Conservation (phyloP, 2,329 filamentous ascomycete species). For the Calonectria fujianensis region DNA sequence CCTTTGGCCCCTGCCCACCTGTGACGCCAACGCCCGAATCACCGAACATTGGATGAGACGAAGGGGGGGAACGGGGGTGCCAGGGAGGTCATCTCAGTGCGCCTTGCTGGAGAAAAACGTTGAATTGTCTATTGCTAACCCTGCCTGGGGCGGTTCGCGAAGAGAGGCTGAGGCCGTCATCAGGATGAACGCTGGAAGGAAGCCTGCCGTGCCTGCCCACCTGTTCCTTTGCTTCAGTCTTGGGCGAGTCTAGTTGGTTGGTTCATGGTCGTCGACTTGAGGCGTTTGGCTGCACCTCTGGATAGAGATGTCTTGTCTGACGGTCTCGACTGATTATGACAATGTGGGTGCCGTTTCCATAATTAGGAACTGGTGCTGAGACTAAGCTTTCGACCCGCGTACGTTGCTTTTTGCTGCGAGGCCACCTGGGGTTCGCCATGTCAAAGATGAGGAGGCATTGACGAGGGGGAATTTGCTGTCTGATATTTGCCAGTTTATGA, state of each 20-base stretch:
- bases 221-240: background rate
- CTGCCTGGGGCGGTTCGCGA: constrained; percentile 24
- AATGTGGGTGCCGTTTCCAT: constrained; percentile 31
- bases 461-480: background rate
- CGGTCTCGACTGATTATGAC: constrained; percentile 25
- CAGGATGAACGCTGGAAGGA: constrained; percentile 6
- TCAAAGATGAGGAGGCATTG: background rate
- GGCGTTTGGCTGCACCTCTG: constrained; percentile 11
- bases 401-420: background rate
- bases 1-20: constrained; percentile 47
- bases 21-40: constrained; percentile 54
- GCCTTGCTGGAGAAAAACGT: constrained; percentile 14
- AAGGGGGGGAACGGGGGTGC: constrained; percentile 40
- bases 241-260: constrained; percentile 3
- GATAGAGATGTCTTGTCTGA: constrained; percentile 22
- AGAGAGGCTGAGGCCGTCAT: constrained; percentile 25
- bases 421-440: background rate
- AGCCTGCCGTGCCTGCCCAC: background rate
- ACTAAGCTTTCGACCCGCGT: constrained; percentile 21
- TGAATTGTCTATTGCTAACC: constrained; percentile 28
- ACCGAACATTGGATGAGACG: constrained; percentile 51
- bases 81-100: constrained; percentile 38
- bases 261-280: constrained; percentile 15
- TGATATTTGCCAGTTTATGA: constrained; percentile 5
- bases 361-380: constrained; percentile 27